Evolutionary conservation across 148 eudicot species (phyloP).

Genomic region (Fagopyrum esculentum): DNA sequence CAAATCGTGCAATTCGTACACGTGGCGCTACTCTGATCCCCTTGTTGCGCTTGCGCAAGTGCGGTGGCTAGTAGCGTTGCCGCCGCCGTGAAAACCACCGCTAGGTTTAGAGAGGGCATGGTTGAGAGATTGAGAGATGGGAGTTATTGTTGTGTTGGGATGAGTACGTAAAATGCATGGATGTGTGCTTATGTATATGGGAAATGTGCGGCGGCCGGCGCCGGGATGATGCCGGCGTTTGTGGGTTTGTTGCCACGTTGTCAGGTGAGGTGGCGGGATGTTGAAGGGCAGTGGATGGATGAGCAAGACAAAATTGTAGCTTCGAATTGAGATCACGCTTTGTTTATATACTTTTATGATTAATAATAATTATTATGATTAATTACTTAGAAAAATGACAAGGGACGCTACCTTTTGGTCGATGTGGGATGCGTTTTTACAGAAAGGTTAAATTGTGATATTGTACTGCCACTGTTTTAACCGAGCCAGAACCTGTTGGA

Average conservation of each 20-base stretch:
- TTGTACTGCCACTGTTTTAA: no score
- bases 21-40: not conserved
- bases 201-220: not conserved
- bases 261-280: not conserved
- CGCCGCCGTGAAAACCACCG: not conserved
- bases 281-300: not conserved
- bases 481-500: no score
- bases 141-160: not conserved
- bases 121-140: not conserved
- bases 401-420: no score
- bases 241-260: constrained; percentile 7
- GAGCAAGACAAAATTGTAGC: not conserved
- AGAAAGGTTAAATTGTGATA: no score
- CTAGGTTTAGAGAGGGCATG: not conserved
- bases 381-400: no score
- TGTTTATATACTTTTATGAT: no score
- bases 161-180: not conserved
- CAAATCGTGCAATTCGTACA: constrained; percentile 8
- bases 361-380: no score
- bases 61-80: not conserved
- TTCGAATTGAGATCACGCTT: no score
- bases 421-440: no score
- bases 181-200: not conserved
- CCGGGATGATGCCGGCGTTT: not conserved
- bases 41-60: not conserved